Base-by-base conservation (phyloP, 345 rosid species). In the Citropsis articulata region DNA sequence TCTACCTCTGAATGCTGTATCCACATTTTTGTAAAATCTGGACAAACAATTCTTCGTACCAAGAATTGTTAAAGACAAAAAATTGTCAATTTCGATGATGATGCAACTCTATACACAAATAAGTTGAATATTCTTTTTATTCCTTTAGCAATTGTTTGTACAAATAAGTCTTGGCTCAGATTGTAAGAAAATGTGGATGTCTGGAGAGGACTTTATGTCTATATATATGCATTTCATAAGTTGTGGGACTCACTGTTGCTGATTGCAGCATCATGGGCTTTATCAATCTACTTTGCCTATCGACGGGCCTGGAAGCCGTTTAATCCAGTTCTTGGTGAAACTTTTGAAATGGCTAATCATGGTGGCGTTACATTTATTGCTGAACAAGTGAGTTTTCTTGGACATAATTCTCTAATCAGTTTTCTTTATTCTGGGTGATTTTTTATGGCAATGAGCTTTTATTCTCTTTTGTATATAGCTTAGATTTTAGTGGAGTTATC, bases 271-370 rank as follows among this genome's bases (percentile, higher is more conserved):
- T 91, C 98, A 50, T 96, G 97, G 93, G 93, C 94, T 76, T 90
- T 92, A 82, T 94, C 99, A 73, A 94, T 96, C 73, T 96, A 96
- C 83, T 90, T 81, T 87, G 98, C 94, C 56, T 88, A 56, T 73
- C 94, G 90, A 87, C 91, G 99, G 75, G 91, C 98, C 19, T 96
- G 98, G 99, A 96, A 96, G 85, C 99, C 98, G 5, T 96, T 96
- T 81, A 96, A 96, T 87, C 99, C 99, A 76, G 92, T 96, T 82
- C 98, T 96, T 18, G 99, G 98, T 2, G 98, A 96, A 87, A 96
- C 99, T 75, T 96, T 88, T 80, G 99, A 96, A 84, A 50, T 96
- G 97, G 85, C 78, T 48, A 92, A 94, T 83, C 89, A 90, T 81
- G 91, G 87, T 50, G 92, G 94, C 59, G 78, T 94, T 48, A 84